Evolutionary conservation across 1,284 basidiomycete genomes (phyloP), one percentile per base, ranked within the genome.

Genomic region (Agaricales sp.): DNA sequence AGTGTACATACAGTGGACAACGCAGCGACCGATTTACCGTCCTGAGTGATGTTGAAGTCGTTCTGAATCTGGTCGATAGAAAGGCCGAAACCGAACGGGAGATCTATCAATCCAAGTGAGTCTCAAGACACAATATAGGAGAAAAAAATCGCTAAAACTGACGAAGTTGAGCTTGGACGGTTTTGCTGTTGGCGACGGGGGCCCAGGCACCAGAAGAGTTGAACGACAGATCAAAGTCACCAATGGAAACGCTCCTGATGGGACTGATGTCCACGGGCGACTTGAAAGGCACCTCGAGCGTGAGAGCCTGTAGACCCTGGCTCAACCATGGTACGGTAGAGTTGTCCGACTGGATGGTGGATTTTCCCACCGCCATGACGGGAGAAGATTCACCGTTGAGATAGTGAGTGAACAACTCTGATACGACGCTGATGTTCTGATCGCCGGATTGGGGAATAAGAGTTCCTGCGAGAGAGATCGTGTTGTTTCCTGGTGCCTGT

Each of bases 41-140:
- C 73, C 57, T 64, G 75, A 30, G 74, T 69, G 56, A 82, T 80
- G 43, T 73, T 78, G 61, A 84, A 82, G 50, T 69, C 67, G 60
- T 88, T 89, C 59, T 76, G 66, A 24, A 89, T 86, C 56, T 80
- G 62, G 23, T 71, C 72, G 48, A 90, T 80, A n/a, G 69, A 65
- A 12, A 89, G 48, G 21, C 67, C 66, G 64, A 90, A 89, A n/a
- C 87, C 87, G 56, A 90, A 90, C 23, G 87, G 87, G 48, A 90
- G 64, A 51, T 71, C 82, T 82, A 53, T 25, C 48, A 37, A 30
- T 30, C 14, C 6, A 30, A 30, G 6, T 30, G 6, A 30, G 26
- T 6, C 6, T 30, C 26, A 6, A 30, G 26, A 30, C 6, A 30
- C 14, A 6, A 30, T 12, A 16, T 35, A 19, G n/a, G 19, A 38